These are phyloP conservation scores for Parathielavia appendiculata DNA, from an alignment of 495 filamentous ascomycete genomes.

Conservation along the genomic window DNA sequence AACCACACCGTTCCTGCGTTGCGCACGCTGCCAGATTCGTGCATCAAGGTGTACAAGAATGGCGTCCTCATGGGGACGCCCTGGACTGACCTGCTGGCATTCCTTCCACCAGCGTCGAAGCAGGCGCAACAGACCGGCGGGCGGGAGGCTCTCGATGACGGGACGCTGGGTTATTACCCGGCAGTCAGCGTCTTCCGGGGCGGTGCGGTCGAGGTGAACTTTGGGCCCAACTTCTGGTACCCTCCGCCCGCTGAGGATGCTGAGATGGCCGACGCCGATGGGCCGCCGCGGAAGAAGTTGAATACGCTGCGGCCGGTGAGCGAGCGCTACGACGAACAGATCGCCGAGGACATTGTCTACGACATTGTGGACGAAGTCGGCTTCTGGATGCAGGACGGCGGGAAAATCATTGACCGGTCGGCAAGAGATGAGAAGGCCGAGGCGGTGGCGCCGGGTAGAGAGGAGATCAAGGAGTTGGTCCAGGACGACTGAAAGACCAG, in stretches of 20 bases:
- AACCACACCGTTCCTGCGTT: constrained; percentile 68
- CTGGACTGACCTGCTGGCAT: constrained; percentile 83
- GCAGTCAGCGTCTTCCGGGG: constrained; percentile 88
- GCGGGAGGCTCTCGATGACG: constrained; percentile 82
- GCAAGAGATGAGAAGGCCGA: constrained; percentile 38
- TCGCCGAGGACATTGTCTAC: constrained; percentile 88
- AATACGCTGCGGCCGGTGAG: constrained; percentile 52
- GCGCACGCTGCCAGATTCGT: constrained; percentile 78
- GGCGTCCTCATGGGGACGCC: constrained; percentile 79
- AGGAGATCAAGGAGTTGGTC: constrained; percentile 60
- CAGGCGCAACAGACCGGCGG: constrained; percentile 68
- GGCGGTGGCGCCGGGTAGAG: constrained; percentile 37
- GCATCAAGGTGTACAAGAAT: constrained; percentile 88
- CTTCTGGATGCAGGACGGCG: constrained; percentile 64
- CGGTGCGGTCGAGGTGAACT: constrained; percentile 86
- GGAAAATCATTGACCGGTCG: constrained; percentile 40
- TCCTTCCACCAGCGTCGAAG: constrained; percentile 84
- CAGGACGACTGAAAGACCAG: constrained; percentile 48
- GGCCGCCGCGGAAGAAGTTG: constrained; percentile 12
- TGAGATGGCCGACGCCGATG: constrained; percentile 45
- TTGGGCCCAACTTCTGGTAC: constrained; percentile 85
- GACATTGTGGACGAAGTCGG: constrained; percentile 91
- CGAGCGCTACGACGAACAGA: constrained; percentile 88
- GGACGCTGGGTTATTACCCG: constrained; percentile 90
- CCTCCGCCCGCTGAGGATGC: constrained; percentile 60